Evolutionary conservation across 1,139 yeast species (phyloP), one percentile per base, ranked within the genome.

Genomic region (Pneumocystis wakefieldiae): DNA sequence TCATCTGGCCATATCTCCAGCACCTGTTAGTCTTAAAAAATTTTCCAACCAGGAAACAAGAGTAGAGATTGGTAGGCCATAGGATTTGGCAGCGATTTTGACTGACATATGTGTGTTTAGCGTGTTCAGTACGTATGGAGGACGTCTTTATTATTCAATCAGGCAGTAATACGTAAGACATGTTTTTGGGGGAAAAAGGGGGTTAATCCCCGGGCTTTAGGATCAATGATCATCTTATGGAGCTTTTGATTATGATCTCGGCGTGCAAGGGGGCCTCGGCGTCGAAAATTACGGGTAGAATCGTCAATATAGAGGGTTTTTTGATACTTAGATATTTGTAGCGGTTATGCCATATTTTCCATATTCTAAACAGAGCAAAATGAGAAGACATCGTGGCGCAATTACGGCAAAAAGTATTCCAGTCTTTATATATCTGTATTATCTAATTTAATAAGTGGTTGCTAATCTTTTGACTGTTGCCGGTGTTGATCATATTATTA

Each of bases 201-300:
- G n/a, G 2, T 24, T 48, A 24, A 48, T 12, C 24, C 24, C 7
- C 3, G 10, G n/a, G 61, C 12, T 86, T 89, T 32, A 81, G 86
- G 63, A 85, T 92, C 68, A 94, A 94, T 72, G 97, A 94, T 73
- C 95, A 90, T 72, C 88, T 94, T 65, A 94, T 94, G 98, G 98
- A 94, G 76, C 78, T 94, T 68, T 80, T 94, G 71, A 91, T 94
- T 67, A 80, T 94, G 70, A 91, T 92, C 58, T 85, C 95, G 59
- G 98, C 97, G 37, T 92, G 97, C 76, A 84, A 91, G 70, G 97
- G 97, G 65, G 99, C 98, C 24, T 87, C 96, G 15, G 98, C 99
- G 28, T 87, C 89, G 70, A 90, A 91, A 73, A 89, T 92, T 73
- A 92, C 98, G 24, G 68, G 59, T 57, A 57, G 14, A 48, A 24